Percentiles rank a stretch among this genome's conserved stretches.
phyloP scores from a whole-genome alignment of 2,329 filamentous ascomycete species.

The Aspergillus piperis region DNA sequence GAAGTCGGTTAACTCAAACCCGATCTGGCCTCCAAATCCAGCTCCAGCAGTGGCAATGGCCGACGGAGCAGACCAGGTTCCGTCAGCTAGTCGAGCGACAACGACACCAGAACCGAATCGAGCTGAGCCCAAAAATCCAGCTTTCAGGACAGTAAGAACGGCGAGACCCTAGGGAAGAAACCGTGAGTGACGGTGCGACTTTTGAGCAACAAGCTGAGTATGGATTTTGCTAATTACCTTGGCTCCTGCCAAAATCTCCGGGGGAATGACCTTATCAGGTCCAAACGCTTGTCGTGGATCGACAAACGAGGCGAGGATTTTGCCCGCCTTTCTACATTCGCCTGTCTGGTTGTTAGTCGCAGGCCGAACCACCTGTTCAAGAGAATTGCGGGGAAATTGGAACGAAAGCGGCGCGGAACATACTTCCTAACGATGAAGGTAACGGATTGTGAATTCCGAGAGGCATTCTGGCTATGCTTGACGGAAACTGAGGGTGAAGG shows the following conservation, averaged over 20 bases:
- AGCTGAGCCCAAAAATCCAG: slow-evolving; percentile 53
- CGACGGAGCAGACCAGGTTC: slow-evolving; percentile 53
- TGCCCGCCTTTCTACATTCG: slow-evolving; percentile 96
- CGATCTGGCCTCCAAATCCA: slow-evolving; percentile 54
- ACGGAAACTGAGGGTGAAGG: slow-evolving; percentile 11
- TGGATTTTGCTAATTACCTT: slow-evolving; percentile 61
- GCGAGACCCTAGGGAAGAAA: slow-evolving; percentile 46
- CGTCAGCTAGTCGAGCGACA: slow-evolving; percentile 51
- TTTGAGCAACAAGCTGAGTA: background rate
- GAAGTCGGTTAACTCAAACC: slow-evolving; percentile 63
- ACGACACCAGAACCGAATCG: slow-evolving; percentile 54
- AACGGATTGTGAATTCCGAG: slow-evolving; percentile 51
- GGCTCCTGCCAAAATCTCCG: slow-evolving; percentile 81
- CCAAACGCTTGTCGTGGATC: slow-evolving; percentile 92
- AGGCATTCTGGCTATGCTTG: slow-evolving; percentile 38
- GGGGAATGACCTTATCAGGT: slow-evolving; percentile 95
- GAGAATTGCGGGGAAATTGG: slow-evolving; percentile 35
- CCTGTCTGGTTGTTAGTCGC: slow-evolving; percentile 55
- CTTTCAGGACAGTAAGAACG: slow-evolving; percentile 52
- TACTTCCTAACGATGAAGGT: slow-evolving; percentile 52
- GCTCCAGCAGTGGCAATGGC: slow-evolving; percentile 52
- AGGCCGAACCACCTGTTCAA: slow-evolving; percentile 17
- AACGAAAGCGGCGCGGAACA: slow-evolving; percentile 26
- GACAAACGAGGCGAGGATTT: slow-evolving; percentile 92
- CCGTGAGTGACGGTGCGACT: slow-evolving; percentile 12